These are phyloP conservation scores for Neurospora sp. DNA, from an alignment of 2,329 filamentous ascomycete genomes.

Conservation along the genomic window DNA sequence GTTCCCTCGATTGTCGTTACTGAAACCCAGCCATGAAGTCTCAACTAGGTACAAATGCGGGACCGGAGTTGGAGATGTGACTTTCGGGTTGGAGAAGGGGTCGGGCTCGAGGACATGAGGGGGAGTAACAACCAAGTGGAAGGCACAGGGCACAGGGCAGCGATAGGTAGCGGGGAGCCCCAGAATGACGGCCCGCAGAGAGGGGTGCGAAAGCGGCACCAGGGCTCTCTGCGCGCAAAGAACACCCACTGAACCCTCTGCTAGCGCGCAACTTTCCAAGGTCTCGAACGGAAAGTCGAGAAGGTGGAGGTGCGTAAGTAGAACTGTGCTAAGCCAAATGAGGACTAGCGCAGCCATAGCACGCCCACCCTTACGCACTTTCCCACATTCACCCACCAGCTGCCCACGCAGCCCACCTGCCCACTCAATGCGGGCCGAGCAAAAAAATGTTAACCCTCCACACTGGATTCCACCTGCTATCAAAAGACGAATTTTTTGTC, in stretches of 20 bases:
- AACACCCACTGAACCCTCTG: background rate
- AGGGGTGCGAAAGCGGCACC: background rate
- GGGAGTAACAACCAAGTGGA: background rate
- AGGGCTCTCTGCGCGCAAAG: background rate
- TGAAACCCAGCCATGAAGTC: background rate
- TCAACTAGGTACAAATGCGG: background rate
- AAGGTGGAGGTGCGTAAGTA: background rate
- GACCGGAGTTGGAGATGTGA: background rate
- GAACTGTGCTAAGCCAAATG: constrained; percentile 6
- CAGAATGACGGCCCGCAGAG: background rate
- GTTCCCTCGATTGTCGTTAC: background rate
- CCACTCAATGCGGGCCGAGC: constrained; percentile 7
- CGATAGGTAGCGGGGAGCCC: background rate
- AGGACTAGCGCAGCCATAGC: constrained; percentile 4
- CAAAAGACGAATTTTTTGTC: background rate
- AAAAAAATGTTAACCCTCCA: constrained; percentile 19
- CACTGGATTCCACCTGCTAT: background rate
- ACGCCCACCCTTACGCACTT: background rate
- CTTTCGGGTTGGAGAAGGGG: background rate
- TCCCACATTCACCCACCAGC: background rate
- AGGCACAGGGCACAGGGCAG: background rate
- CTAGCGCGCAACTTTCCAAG: background rate
- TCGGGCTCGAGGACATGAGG: background rate
- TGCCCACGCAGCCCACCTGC: constrained; percentile 2
- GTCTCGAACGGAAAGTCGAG: background rate